These are phyloP conservation scores for Dunaliella primolecta DNA, from an alignment of 139 green algal species.

Conservation along the genomic window DNA sequence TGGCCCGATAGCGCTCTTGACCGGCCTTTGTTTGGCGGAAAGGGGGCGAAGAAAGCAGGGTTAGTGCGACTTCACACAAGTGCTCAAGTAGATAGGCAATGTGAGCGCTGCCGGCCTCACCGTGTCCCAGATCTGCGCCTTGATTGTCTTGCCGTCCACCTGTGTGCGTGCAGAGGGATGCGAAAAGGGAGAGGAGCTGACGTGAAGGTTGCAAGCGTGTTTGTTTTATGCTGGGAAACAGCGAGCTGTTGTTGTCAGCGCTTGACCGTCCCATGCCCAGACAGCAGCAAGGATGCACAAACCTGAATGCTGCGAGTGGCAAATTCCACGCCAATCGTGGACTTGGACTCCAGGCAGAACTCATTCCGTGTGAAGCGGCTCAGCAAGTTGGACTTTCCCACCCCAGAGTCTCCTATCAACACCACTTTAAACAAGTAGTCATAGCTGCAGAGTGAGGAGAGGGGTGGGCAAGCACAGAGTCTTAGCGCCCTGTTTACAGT, in stretches of 20 bases:
- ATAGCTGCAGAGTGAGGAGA: conserved; percentile 75
- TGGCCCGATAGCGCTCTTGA: conserved; percentile 96
- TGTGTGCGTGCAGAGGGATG: conserved; percentile 35
- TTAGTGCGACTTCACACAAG: neutral
- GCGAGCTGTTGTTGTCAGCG: no score
- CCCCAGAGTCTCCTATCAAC: conserved; percentile 96
- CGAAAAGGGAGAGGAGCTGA: neutral
- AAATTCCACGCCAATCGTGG: conserved; percentile 99
- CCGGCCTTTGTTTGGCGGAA: conserved; percentile 67
- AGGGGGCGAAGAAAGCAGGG: neutral
- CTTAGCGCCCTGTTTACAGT: no score
- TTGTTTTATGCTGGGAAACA: no score
- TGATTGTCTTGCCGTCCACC: conserved; percentile 99
- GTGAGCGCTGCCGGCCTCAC: no score
- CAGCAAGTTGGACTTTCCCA: conserved; percentile 98
- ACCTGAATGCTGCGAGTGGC: conserved; percentile 97
- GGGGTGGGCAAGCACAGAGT: no score
- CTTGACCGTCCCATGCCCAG: no score
- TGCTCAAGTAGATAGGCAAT: no score
- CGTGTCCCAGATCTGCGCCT: conserved; percentile 99
- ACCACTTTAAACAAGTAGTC: conserved; percentile 99
- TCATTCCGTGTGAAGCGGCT: conserved; percentile 98
- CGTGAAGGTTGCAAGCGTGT: neutral
- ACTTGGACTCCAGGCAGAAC: conserved; percentile 98
- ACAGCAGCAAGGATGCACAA: no score